Evolutionary conservation across 345 rosid genomes (phyloP).

Genomic region (Capsella bursapastoris): DNA sequence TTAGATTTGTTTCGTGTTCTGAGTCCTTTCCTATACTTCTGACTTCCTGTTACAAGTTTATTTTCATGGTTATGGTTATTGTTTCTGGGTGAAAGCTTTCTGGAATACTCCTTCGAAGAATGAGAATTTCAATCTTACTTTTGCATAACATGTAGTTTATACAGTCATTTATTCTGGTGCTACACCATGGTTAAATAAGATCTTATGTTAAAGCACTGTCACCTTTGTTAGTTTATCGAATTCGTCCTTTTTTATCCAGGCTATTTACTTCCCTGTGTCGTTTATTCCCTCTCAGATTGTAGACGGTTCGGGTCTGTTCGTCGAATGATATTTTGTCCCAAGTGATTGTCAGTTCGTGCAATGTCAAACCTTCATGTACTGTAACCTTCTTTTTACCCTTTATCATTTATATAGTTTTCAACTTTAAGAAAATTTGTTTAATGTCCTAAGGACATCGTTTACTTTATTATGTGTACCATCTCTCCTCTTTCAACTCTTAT

Average conservation of each 20-base stretch:
- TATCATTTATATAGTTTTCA: neutral
- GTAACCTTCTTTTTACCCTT: neutral
- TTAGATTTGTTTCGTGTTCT: neutral
- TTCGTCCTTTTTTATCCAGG: constrained; percentile 47
- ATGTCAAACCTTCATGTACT: constrained; percentile 97
- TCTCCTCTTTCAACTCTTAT: constrained; percentile 6
- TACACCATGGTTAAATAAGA: constrained; percentile 5
- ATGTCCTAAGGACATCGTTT: neutral
- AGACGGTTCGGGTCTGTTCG: constrained; percentile 46
- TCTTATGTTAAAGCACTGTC: neutral
- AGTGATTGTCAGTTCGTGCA: constrained; percentile 56
- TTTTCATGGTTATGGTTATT: constrained; percentile 22
- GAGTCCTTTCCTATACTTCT: neutral
- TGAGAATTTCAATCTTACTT: neutral
- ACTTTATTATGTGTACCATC: neutral
- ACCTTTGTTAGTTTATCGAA: neutral
- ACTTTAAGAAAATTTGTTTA: neutral
- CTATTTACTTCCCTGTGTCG: constrained; percentile 37
- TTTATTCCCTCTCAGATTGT: constrained; percentile 49
- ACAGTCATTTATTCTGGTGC: neutral
- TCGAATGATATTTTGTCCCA: constrained; percentile 68
- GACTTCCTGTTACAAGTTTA: neutral
- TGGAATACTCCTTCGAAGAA: neutral
- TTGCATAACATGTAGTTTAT: constrained; percentile 3
- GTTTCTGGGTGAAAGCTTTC: neutral